Evolutionary conservation across 306 rosid species (phyloP), one percentile per base, ranked within the genome.

Genomic region (Sesbania bispinosa): DNA sequence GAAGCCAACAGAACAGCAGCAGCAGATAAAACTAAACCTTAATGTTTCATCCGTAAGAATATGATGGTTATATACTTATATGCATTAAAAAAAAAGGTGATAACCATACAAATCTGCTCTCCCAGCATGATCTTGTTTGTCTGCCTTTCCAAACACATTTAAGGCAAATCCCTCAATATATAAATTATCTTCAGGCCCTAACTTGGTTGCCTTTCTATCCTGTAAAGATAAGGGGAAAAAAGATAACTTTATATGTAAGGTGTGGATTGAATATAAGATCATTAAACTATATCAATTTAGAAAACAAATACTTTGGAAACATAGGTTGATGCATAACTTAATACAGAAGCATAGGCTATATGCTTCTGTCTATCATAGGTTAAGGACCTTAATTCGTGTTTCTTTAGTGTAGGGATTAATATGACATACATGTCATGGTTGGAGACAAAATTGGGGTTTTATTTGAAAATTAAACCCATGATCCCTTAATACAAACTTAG

Each of bases 71-170:
- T n/a, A n/a, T 20, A 47, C 19, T 24, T 53, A 29, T 15, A 9
- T 41, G 50, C 35, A 58, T 52, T 58, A 2, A 24, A 6, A 63
- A n/a, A 59, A 57, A 41, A 36, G 21, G 3, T 7, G 36, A 11
- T 30, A 27, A 61, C 67, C 92, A 26, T 82, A 95, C 99, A 95
- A 79, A 81, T 95, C 99, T 15, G 97, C 90, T 80, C 96, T 87
- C 39, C 96, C 96, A 43, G 96, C 90, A 74, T 85, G 97, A 80
- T 95, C 99, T 77, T 95, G 97, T 85, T 95, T 95, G 84, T 95
- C 99, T 58, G 99, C 99, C 79, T 88, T 95, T 2, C 70, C 92
- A 76, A 95, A 95, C 67, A 92, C 97, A 80, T 85, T 89, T 72
- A 84, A 85, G 65, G 97, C 96, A 84, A 95, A 95, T 48, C 97